Conservation (phyloP, 1,139 yeast genomes). For the Magnusiomyces magnusii region DNA sequence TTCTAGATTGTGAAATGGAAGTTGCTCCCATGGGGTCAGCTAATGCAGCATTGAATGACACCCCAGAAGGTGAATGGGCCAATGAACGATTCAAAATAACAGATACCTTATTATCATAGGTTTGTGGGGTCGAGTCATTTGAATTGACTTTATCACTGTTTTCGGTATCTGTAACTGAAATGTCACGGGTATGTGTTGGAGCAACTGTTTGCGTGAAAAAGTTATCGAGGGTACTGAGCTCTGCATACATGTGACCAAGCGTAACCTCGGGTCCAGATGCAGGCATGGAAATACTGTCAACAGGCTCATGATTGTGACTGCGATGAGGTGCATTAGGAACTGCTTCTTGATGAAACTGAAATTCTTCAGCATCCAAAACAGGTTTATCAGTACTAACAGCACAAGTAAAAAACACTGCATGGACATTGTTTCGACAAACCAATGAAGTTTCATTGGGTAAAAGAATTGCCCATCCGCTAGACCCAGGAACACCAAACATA, state of each 20-base stretch:
- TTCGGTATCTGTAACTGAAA: slow-evolving; percentile 37
- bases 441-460: slow-evolving; percentile 90
- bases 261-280: slow-evolving; percentile 46
- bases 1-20: neutral
- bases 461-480: slow-evolving; percentile 97
- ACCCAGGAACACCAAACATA: slow-evolving; percentile 91
- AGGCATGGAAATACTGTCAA: slow-evolving; percentile 22
- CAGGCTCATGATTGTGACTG: slow-evolving; percentile 18
- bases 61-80: slow-evolving; percentile 66
- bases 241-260: slow-evolving; percentile 91
- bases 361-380: slow-evolving; percentile 24
- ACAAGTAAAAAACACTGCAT: slow-evolving; percentile 90
- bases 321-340: slow-evolving; percentile 24
- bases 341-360: slow-evolving; percentile 52
- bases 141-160: slow-evolving; percentile 39
- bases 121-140: slow-evolving; percentile 67
- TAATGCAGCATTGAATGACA: slow-evolving; percentile 67
- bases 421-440: slow-evolving; percentile 84
- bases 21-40: slow-evolving; percentile 36
- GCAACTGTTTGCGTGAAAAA: slow-evolving; percentile 72
- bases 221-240: slow-evolving; percentile 87
- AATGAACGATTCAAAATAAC: slow-evolving; percentile 65
- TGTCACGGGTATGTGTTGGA: slow-evolving; percentile 25
- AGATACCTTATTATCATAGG: slow-evolving; percentile 73
- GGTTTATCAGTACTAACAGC: slow-evolving; percentile 32